Evolutionary conservation across 192 early-diverging fungal genomes (phyloP).

Genomic region (Rhizoclosmatium globosum): DNA sequence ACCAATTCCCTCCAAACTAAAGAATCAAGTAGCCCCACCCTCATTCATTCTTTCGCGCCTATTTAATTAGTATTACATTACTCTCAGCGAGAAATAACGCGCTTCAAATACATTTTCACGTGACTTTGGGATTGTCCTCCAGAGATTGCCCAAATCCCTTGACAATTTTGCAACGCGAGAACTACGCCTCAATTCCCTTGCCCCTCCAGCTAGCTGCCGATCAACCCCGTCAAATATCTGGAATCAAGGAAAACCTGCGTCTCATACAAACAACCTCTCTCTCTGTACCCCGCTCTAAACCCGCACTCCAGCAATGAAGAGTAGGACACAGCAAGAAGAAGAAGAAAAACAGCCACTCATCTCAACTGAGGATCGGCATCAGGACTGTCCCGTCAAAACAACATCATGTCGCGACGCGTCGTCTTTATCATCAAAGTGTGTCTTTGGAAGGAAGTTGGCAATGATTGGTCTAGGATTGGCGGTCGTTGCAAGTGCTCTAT

Average conservation of each 20-base stretch:
- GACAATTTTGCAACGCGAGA: neutral
- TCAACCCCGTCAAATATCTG: neutral
- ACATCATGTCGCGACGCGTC: neutral
- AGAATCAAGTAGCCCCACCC: neutral
- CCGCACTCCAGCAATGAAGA: neutral
- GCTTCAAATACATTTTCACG: neutral
- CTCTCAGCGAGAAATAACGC: neutral
- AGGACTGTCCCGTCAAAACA: neutral
- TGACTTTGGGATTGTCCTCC: constrained; percentile 9
- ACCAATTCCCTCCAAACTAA: neutral
- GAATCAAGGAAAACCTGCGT: neutral
- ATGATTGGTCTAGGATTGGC: neutral
- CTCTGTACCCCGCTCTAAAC: neutral
- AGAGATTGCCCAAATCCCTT: constrained; percentile 13
- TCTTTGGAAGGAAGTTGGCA: neutral
- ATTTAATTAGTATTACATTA: neutral
- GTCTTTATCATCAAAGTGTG: no score
- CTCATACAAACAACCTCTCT: neutral
- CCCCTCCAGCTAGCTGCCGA: neutral
- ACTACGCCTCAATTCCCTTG: neutral
- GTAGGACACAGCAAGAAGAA: neutral
- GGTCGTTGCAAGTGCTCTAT: constrained; percentile 4
- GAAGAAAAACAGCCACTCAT: neutral
- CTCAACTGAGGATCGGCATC: constrained; percentile 9
- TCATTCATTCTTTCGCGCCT: neutral